Conservation (phyloP, 2,329 filamentous ascomycete genomes). For the Xylaria sp. region DNA sequence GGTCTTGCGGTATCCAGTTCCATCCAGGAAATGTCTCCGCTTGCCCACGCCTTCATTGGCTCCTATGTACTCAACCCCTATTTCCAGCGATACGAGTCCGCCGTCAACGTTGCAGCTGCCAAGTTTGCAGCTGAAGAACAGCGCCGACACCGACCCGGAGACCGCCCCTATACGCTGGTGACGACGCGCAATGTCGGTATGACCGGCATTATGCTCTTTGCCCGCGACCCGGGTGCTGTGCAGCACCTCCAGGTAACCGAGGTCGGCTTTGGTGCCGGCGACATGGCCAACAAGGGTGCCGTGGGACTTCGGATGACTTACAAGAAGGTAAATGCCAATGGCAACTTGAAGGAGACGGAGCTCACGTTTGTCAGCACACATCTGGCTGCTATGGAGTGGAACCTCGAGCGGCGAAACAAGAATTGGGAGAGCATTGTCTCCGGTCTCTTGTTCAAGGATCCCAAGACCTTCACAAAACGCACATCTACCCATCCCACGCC, state of each 20-base stretch:
- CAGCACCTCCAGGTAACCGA: slow-evolving; percentile 73
- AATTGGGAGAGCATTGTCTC: slow-evolving; percentile 88
- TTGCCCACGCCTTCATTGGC: slow-evolving; percentile 83
- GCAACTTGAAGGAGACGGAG: slow-evolving; percentile 51
- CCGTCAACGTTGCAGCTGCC: slow-evolving; percentile 69
- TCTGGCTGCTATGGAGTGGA: slow-evolving; percentile 84
- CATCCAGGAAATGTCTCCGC: slow-evolving; percentile 88
- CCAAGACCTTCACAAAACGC: slow-evolving; percentile 39
- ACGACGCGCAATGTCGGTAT: slow-evolving; percentile 78
- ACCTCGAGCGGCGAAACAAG: slow-evolving; percentile 72
- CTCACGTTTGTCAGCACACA: slow-evolving; percentile 89
- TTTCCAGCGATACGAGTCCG: slow-evolving; percentile 69
- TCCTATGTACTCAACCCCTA: slow-evolving; percentile 78
- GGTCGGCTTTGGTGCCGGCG: slow-evolving; percentile 79
- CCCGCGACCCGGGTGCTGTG: slow-evolving; percentile 63
- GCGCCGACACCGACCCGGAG: slow-evolving; percentile 22
- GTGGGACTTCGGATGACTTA: slow-evolving; percentile 76
- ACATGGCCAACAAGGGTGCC: slow-evolving; percentile 96
- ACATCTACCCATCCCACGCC: slow-evolving; percentile 16
- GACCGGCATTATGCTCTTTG: slow-evolving; percentile 87
- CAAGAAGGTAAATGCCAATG: slow-evolving; percentile 40
- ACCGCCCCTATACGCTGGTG: slow-evolving; percentile 68
- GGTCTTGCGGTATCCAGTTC: slow-evolving; percentile 53
- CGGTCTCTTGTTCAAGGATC: slow-evolving; percentile 73
- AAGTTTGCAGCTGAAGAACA: slow-evolving; percentile 36